A percentile compares a stretch with the other conserved stretches of the same genome.
Evolutionary conservation across 345 rosid genomes (phyloP).

Genomic region (Salix suchowensis): DNA sequence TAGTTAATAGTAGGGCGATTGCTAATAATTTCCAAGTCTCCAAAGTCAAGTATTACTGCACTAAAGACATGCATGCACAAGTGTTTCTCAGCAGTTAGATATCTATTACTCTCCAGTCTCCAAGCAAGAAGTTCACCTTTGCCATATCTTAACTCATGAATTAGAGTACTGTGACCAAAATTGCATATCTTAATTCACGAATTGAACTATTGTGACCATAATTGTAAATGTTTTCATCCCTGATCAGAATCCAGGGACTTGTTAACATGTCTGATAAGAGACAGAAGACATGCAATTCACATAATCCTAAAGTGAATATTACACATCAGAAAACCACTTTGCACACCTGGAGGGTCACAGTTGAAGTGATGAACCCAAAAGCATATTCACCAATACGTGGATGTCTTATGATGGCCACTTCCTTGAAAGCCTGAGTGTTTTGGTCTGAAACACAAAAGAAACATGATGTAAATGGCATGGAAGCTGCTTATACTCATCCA

Average conservation of each 20-base stretch:
- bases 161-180: neutral
- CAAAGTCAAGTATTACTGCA: neutral
- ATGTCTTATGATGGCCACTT: constrained; percentile 95
- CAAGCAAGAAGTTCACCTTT: neutral
- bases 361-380: constrained; percentile 92
- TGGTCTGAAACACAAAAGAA: constrained; percentile 58
- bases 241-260: neutral
- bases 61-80: neutral
- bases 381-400: constrained; percentile 99
- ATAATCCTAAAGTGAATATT: neutral
- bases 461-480: neutral
- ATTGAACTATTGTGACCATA: neutral
- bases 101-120: neutral
- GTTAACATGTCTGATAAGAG: neutral
- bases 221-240: neutral
- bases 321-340: constrained; percentile 9
- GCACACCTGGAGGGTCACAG: constrained; percentile 76
- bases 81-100: neutral
- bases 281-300: neutral
- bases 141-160: neutral
- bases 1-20: too few relatives aligned
- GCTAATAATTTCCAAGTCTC: too few relatives aligned
- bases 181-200: neutral
- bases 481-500: neutral
- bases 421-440: constrained; percentile 91